phyloP scores from a whole-genome alignment of 768 basidiomycete genomes.

The Sporobolomyces pararoseus region DNA sequence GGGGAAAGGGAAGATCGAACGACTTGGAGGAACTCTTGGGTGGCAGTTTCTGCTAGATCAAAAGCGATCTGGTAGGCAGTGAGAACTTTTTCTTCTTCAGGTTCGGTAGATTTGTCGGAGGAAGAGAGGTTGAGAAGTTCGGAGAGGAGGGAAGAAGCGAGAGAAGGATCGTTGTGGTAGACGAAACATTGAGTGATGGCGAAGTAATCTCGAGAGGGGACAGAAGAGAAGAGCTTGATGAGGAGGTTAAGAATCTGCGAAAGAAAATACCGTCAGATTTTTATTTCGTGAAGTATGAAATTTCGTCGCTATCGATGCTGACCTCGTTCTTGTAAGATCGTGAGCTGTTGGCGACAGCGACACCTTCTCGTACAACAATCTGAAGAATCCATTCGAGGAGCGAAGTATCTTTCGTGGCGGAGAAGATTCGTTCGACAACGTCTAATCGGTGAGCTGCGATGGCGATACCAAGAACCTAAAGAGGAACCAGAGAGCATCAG shows the following conservation, averaged over 20 bases:
- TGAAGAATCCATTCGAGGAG: slow-evolving; percentile 88
- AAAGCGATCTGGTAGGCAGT: slow-evolving; percentile 94
- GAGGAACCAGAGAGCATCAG: slow-evolving; percentile 40
- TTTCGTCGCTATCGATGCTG: slow-evolving; percentile 35
- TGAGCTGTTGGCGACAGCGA: slow-evolving; percentile 58
- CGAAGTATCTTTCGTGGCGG: slow-evolving; percentile 66
- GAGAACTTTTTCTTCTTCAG: slow-evolving; percentile 55
- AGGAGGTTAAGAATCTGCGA: slow-evolving; percentile 52
- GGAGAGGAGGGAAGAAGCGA: slow-evolving; percentile 69
- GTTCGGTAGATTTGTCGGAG: slow-evolving; percentile 15
- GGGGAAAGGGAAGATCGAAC: slow-evolving; percentile 49
- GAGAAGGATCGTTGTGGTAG: slow-evolving; percentile 73
- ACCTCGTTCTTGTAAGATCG: slow-evolving; percentile 48
- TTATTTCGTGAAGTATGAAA: slow-evolving; percentile 54
- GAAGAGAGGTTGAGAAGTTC: slow-evolving; percentile 67
- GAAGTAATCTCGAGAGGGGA: slow-evolving; percentile 67
- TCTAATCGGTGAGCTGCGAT: slow-evolving; percentile 86
- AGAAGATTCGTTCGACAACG: slow-evolving; percentile 72
- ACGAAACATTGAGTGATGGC: slow-evolving; percentile 82
- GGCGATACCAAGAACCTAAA: slow-evolving; percentile 82
- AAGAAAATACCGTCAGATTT: background rate
- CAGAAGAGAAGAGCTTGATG: slow-evolving; percentile 75
- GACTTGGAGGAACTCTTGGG: slow-evolving; percentile 83
- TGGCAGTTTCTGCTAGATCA: slow-evolving; percentile 88
- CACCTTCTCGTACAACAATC: slow-evolving; percentile 81